Evolutionary conservation across 257 asterid genomes (phyloP), one percentile per base, ranked within the genome.

Genomic region (Primulina eburnea): DNA sequence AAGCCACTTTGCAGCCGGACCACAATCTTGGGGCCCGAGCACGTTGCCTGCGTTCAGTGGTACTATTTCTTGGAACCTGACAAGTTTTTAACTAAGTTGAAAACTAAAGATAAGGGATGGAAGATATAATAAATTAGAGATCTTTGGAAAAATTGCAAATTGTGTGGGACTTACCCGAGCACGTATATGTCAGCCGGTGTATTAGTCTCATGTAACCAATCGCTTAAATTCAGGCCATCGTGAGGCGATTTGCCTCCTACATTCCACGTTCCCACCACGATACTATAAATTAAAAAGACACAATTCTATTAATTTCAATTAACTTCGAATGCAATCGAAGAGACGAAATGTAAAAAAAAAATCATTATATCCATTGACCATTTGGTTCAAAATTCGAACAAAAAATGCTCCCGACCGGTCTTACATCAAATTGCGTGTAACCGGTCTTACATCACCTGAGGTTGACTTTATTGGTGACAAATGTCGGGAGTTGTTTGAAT

Each of bases 221-320:
- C 94, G 11, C 60, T 65, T 11, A 92, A 73, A 77, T 89, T 78
- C 38, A 88, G 28, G 55, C 69, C 88, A 9, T 78, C 73, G 3
- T 87, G 76, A 5, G 97, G 98, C 11, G 96, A 65, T 71, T 90
- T 89, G 76, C 98, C 98, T 63, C 94, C 98, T 7, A 92, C 98
- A 72, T 92, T 92, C 97, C 98, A 90, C 57, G 98, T 92, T 71
- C 96, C 98, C 72, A 88, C 95, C 60, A 92, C 83, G 92, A 86
- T 87, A 77, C 98, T 92, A 40, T 32, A 30, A 71, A 64, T n/a
- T 20, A 55, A 65, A 24, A 0, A 24, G 63, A 17, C 35, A 59
- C 60, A 34, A 47, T 64, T 4, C 17, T 21, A 33, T 60, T 32
- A 26, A 64, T 52, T 8, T 2, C 50, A 57, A 24, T 35, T 21